Percentiles rank a stretch among this genome's conserved stretches.
These are phyloP conservation scores for Raffaelea ambrosiae DNA, from an alignment of 2,329 filamentous ascomycete species.

Conservation along the genomic window DNA sequence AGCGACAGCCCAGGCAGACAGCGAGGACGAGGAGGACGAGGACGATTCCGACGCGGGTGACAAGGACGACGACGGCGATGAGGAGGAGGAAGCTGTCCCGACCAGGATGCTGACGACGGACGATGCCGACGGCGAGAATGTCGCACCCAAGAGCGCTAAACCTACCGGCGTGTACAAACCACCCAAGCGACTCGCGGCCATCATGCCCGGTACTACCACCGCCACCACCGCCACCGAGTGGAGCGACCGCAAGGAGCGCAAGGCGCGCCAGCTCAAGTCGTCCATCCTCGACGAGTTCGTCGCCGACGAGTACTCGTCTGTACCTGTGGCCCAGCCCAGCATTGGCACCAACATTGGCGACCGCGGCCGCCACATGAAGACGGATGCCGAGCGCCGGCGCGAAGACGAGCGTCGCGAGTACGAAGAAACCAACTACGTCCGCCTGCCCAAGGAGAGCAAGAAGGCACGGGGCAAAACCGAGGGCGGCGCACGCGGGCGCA, in stretches of 20 bases:
- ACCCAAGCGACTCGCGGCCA: constrained; percentile 76
- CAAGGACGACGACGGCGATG: constrained; percentile 21
- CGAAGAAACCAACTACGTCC: constrained; percentile 87
- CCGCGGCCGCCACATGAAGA: constrained; percentile 72
- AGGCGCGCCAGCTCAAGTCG: constrained; percentile 60
- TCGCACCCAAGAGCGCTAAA: constrained; percentile 15
- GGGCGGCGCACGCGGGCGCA: constrained; percentile 41
- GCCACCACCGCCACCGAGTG: constrained; percentile 45
- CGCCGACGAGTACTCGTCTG: constrained; percentile 69
- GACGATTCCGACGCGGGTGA: constrained; percentile 14
- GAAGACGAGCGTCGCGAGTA: constrained; percentile 77
- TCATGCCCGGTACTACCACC: constrained; percentile 56
- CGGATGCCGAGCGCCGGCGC: constrained; percentile 62
- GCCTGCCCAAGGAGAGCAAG: constrained; percentile 78
- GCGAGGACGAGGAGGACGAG: constrained; percentile 21
- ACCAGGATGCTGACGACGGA: background rate
- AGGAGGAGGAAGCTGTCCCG: constrained; percentile 13
- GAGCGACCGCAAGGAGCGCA: constrained; percentile 51
- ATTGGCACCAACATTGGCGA: constrained; percentile 83
- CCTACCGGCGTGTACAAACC: constrained; percentile 69
- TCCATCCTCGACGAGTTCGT: constrained; percentile 90
- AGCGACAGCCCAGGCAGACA: constrained; percentile 23
- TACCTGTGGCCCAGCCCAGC: constrained; percentile 76
- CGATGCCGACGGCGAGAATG: constrained; percentile 8
- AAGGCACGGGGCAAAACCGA: constrained; percentile 67